These are phyloP conservation scores for Annulohypoxylon stygium DNA, from an alignment of 495 filamentous ascomycete species.

Conservation along the genomic window DNA sequence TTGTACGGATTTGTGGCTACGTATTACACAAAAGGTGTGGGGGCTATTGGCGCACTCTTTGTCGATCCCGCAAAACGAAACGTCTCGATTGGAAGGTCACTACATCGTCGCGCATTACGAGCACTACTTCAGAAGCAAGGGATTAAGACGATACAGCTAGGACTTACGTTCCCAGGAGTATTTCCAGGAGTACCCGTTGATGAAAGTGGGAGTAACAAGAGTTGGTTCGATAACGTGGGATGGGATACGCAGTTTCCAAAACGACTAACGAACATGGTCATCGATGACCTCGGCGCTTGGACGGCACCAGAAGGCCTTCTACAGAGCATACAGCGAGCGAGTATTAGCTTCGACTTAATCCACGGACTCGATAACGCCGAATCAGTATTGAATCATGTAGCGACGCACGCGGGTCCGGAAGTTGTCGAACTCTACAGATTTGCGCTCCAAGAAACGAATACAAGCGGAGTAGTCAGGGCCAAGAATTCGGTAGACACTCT, in stretches of 20 bases:
- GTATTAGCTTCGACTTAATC: slow-evolving; percentile 80
- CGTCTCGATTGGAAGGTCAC: slow-evolving; percentile 85
- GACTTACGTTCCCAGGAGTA: slow-evolving; percentile 80
- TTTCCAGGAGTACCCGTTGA: slow-evolving; percentile 82
- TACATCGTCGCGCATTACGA: slow-evolving; percentile 84
- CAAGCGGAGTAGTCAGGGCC: slow-evolving; percentile 85
- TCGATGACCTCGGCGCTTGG: slow-evolving; percentile 78
- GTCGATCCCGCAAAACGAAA: slow-evolving; percentile 87
- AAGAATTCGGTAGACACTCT: slow-evolving; percentile 76
- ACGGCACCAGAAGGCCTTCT: slow-evolving; percentile 78
- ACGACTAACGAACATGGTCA: slow-evolving; percentile 70
- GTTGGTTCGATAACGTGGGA: slow-evolving; percentile 66
- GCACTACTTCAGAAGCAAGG: slow-evolving; percentile 72
- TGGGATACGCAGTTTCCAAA: slow-evolving; percentile 65
- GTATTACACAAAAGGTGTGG: slow-evolving; percentile 80
- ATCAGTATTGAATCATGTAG: slow-evolving; percentile 79
- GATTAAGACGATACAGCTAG: slow-evolving; percentile 81
- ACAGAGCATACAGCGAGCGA: slow-evolving; percentile 75
- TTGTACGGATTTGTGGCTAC: slow-evolving; percentile 92
- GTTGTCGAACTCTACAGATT: slow-evolving; percentile 85
- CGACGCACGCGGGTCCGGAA: slow-evolving; percentile 79
- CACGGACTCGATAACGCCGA: slow-evolving; percentile 83
- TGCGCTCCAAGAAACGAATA: slow-evolving; percentile 77
- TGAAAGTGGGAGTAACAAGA: slow-evolving; percentile 62
- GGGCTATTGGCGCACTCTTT: slow-evolving; percentile 84